Evolutionary conservation across 306 rosid species (phyloP), one percentile per base, ranked within the genome.

Genomic region (Vicia sativa): DNA sequence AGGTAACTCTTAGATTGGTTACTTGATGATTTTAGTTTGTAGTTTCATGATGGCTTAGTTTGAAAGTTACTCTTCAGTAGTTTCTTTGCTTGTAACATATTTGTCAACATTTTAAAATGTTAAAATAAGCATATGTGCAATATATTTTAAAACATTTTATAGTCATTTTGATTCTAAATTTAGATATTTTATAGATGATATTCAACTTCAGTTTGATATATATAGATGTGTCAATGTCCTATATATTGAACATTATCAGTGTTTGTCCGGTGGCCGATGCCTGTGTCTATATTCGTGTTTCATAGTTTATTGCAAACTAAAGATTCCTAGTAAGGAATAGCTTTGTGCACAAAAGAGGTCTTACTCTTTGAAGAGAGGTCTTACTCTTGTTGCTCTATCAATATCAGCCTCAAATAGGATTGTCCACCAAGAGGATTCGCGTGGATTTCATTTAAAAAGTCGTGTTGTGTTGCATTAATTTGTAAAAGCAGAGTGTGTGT

Each of bases 1-100:
- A 55, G 62, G 62, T 55, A 55, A 38, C 62, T 55, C 62, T 55
- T 55, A 26, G 39, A 6, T 12, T 55, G 62, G 62, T 55, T 26
- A 7, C 39, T 26, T 55, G 62, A 10, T 55, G 62, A 55, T 55
- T 26, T 55, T 5, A 26, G 18, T 13, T 13, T 3, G 62, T 26
- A 55, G 62, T 55, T 26, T 55, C 39, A 55, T 55, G 62, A 12
- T 26, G 18, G n/a, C 62, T 55, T 13, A 55, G 62, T 29, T 55
- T 13, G 62, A 13, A 55, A 55, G 38, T 55, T 26, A 55, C 5
- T 12, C 18, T 55, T 15, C 61, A 55, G 10, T 26, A 55, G 35
- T 25, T 54, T 54, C 14, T 53, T 23, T 23, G 59, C 35, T 23
- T 53, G 5, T 31, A 11, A 11, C 11, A 53, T 18, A 13, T 55